phyloP scores from a whole-genome alignment of 1,139 yeast genomes.

The Lodderomyces jiufengensis region DNA sequence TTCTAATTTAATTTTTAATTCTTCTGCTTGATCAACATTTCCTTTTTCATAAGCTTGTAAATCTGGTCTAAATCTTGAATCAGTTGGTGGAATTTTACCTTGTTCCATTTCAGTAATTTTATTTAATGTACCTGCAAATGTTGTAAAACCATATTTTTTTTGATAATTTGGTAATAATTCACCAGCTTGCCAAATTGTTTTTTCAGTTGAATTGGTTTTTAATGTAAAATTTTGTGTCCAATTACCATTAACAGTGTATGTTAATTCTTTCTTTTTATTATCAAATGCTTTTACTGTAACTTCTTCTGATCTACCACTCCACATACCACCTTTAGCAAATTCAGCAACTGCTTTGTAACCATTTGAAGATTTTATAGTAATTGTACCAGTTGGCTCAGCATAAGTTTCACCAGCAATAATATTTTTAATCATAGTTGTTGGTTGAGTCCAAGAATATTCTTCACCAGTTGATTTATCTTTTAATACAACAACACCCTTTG shows the following conservation, averaged over 20 bases:
- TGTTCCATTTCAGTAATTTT: conserved; percentile 70
- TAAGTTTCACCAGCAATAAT: conserved; percentile 93
- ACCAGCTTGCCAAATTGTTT: conserved; percentile 64
- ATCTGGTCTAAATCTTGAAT: conserved; percentile 88
- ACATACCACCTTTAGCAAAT: conserved; percentile 72
- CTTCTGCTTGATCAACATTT: conserved; percentile 66
- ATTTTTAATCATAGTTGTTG: conserved; percentile 78
- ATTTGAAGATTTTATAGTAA: conserved; percentile 62
- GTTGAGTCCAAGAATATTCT: conserved; percentile 73
- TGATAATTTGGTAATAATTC: conserved; percentile 55
- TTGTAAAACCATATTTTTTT: conserved; percentile 79
- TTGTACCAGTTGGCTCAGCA: conserved; percentile 77
- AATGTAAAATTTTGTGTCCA: conserved; percentile 68
- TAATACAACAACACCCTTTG: conserved; percentile 64
- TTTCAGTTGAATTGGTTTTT: conserved; percentile 39
- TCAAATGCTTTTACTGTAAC: conserved; percentile 55
- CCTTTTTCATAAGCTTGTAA: conserved; percentile 70
- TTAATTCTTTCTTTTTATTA: conserved; percentile 30
- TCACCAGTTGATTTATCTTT: conserved; percentile 62
- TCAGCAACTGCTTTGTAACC: conserved; percentile 70
- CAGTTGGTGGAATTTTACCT: conserved; percentile 72
- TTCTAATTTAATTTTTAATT: conserved; percentile 63
- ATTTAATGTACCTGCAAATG: conserved; percentile 76
- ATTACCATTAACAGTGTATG: conserved; percentile 56
- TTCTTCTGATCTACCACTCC: conserved; percentile 85